Evolutionary conservation across 2,329 filamentous ascomycete genomes (phyloP).

Genomic region (Ophiocordyceps camponoti-leonardi): DNA sequence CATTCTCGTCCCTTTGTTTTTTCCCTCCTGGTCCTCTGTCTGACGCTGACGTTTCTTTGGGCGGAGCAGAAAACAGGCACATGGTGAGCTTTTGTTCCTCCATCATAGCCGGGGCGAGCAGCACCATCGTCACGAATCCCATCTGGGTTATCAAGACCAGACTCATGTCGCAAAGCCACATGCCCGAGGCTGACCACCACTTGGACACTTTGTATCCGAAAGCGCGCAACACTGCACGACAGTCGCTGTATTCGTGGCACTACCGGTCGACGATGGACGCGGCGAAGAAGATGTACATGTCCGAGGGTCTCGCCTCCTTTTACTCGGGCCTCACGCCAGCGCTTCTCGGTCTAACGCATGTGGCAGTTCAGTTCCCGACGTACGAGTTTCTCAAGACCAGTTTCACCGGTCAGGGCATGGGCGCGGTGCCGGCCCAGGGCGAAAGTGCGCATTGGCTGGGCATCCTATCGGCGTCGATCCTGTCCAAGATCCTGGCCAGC

Average conservation of each 20-base stretch:
- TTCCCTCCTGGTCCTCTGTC: not conserved
- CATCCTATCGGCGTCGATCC: slow-evolving; percentile 71
- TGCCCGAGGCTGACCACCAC: slow-evolving; percentile 26
- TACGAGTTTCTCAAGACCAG: slow-evolving; percentile 86
- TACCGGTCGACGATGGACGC: slow-evolving; percentile 83
- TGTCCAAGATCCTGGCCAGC: slow-evolving; percentile 89
- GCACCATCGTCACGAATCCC: slow-evolving; percentile 86
- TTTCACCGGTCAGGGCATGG: slow-evolving; percentile 84
- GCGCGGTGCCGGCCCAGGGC: slow-evolving; percentile 30
- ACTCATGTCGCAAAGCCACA: slow-evolving; percentile 78
- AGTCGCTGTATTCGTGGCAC: slow-evolving; percentile 58
- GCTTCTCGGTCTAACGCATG: slow-evolving; percentile 79
- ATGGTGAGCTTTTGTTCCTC: slow-evolving; percentile 78
- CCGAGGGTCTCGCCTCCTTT: slow-evolving; percentile 77
- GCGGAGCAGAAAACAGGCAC: slow-evolving; percentile 48
- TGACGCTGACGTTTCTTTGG: not conserved
- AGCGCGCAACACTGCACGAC: slow-evolving; percentile 33
- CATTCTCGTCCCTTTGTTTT: not conserved
- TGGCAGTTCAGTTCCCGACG: slow-evolving; percentile 90
- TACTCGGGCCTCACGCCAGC: slow-evolving; percentile 92
- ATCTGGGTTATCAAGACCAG: slow-evolving; percentile 99
- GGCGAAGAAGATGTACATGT: slow-evolving; percentile 86
- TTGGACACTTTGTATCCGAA: slow-evolving; percentile 28
- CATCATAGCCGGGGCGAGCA: slow-evolving; percentile 77
- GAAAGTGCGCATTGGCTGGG: slow-evolving; percentile 56